Percentiles rank a stretch among this genome's conserved stretches.
Conservation (phyloP, 495 filamentous ascomycete genomes). For the Penicillium robsamsonii region DNA sequence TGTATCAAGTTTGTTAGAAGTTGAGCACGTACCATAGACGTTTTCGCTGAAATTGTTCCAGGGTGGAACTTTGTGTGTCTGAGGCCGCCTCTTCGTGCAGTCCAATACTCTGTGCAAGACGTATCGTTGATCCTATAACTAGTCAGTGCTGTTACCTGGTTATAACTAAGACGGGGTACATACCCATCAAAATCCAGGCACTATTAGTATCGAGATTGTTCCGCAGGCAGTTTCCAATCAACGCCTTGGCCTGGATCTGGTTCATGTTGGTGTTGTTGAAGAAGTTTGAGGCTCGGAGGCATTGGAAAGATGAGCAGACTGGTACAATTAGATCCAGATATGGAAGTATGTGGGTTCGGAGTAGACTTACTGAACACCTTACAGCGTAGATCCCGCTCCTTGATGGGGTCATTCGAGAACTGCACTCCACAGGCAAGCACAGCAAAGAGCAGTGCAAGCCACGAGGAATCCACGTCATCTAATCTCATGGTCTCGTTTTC, state of each 20-base stretch:
- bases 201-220: constrained; percentile 56
- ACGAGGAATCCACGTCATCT: constrained; percentile 14
- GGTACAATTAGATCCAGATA: neutral
- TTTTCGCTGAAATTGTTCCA: neutral
- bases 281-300: constrained; percentile 52
- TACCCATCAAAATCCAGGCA: constrained; percentile 49
- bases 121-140: constrained; percentile 41
- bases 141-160: neutral
- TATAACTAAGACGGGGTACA: neutral
- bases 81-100: constrained; percentile 43
- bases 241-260: constrained; percentile 47
- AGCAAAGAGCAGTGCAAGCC: constrained; percentile 55
- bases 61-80: constrained; percentile 12
- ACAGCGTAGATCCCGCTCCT: constrained; percentile 49
- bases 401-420: constrained; percentile 61
- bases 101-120: constrained; percentile 48
- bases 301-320: constrained; percentile 55
- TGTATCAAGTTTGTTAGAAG: neutral
- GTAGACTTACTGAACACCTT: constrained; percentile 46
- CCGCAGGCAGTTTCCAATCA: constrained; percentile 49
- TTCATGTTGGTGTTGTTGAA: constrained; percentile 46
- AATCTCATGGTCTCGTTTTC: neutral
- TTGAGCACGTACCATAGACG: neutral
- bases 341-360: neutral
- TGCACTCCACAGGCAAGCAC: constrained; percentile 71